Conservation (phyloP, 805 yeast species). For the Yamadazyma ubonensis region DNA sequence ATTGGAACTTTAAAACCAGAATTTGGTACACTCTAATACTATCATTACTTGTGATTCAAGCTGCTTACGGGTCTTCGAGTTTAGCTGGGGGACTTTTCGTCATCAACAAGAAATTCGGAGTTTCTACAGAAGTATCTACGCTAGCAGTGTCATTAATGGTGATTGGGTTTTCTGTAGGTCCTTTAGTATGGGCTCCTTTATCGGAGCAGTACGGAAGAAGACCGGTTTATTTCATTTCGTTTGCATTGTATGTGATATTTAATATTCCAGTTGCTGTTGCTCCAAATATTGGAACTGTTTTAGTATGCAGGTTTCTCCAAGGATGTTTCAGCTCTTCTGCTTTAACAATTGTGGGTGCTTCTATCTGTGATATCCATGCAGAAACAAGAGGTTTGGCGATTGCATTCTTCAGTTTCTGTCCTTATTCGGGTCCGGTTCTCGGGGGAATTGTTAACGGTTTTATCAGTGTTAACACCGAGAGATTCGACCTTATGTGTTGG, state of each 20-base stretch:
- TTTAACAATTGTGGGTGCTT: conserved; percentile 84
- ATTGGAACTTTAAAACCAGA: conserved; percentile 61
- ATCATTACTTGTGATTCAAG: conserved; percentile 75
- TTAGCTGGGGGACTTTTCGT: conserved; percentile 82
- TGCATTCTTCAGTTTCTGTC: conserved; percentile 88
- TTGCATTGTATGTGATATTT: conserved; percentile 71
- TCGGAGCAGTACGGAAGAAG: conserved; percentile 84
- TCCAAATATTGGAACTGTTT: conserved; percentile 74
- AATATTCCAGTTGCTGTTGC: conserved; percentile 86
- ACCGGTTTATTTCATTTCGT: conserved; percentile 76
- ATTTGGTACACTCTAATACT: conserved; percentile 70
- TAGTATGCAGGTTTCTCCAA: conserved; percentile 81
- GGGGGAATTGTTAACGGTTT: conserved; percentile 91
- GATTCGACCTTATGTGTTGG: conserved; percentile 78
- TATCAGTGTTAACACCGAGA: conserved; percentile 66
- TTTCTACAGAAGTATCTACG: conserved; percentile 74
- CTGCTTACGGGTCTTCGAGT: conserved; percentile 92
- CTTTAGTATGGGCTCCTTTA: conserved; percentile 85
- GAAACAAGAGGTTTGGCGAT: conserved; percentile 85
- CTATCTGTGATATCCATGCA: conserved; percentile 83
- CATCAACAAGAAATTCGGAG: conserved; percentile 63
- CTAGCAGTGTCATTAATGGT: conserved; percentile 86
- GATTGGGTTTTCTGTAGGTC: conserved; percentile 83
- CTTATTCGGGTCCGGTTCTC: conserved; percentile 88
- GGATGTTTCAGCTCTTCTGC: conserved; percentile 88